Conservation (phyloP, 2,329 filamentous ascomycete species). For the Botrytis sinoallii region DNA sequence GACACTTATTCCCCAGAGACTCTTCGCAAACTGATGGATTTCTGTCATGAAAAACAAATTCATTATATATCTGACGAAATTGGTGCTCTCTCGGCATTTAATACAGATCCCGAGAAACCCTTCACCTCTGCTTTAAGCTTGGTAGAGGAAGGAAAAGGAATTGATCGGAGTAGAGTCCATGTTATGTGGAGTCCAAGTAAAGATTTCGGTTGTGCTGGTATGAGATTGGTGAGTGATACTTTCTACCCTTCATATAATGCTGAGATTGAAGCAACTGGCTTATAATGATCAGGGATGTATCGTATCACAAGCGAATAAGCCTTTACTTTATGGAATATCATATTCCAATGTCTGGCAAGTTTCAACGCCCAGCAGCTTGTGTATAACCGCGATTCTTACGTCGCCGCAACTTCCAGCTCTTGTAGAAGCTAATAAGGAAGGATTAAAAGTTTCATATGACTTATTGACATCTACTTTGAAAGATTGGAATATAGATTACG, state of each 20-base stretch:
- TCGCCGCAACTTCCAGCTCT: not conserved
- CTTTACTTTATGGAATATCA: not conserved
- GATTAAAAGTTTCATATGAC: not conserved
- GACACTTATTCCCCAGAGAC: too few species aligned
- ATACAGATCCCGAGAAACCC: not conserved
- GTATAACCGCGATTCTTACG: not conserved
- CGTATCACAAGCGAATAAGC: not conserved
- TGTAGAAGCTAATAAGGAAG: not conserved
- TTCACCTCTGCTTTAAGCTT: not conserved
- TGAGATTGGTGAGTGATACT: not conserved
- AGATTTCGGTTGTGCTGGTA: conserved; percentile 3
- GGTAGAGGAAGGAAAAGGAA: not conserved
- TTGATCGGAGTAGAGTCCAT: not conserved
- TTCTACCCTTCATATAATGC: not conserved
- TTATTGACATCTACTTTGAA: not conserved
- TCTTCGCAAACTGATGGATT: too few species aligned
- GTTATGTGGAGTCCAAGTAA: not conserved
- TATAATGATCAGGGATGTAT: not conserved
- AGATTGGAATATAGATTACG: not conserved
- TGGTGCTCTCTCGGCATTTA: not conserved
- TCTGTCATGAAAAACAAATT: too few species aligned
- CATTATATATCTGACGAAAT: too few species aligned
- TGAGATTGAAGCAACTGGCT: not conserved
- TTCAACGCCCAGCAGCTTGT: not conserved
- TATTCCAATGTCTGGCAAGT: not conserved